Percentiles rank a stretch among this genome's conserved stretches.
phyloP scores from a whole-genome alignment of 75 land plant genomes.

The Picea sitchensis region DNA sequence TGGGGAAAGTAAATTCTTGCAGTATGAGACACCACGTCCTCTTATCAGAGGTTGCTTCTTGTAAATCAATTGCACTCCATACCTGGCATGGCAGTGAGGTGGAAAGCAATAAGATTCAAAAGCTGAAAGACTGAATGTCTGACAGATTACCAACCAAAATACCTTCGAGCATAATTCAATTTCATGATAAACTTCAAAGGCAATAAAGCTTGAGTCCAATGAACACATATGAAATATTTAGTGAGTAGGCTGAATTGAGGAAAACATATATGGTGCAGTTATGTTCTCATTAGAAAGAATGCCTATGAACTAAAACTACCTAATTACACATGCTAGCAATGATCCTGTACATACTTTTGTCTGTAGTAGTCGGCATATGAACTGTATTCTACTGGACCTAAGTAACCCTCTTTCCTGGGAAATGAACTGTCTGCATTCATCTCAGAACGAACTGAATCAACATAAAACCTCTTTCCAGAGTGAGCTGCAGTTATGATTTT shows the following conservation, averaged over 20 bases:
- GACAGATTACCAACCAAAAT: too few relatives aligned
- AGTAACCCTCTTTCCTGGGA: conserved; percentile 97
- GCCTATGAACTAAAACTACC: background rate
- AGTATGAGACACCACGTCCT: conserved; percentile 98
- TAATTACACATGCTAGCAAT: background rate
- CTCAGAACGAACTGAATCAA: conserved; percentile 79
- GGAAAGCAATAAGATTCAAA: background rate
- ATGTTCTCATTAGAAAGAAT: background rate
- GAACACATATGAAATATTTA: background rate
- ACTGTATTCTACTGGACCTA: conserved; percentile 95
- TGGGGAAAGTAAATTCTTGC: conserved; percentile 98
- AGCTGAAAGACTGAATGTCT: background rate
- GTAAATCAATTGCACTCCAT: conserved; percentile 82
- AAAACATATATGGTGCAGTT: background rate
- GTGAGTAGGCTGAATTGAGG: background rate
- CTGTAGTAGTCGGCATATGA: conserved; percentile 98
- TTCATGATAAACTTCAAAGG: background rate
- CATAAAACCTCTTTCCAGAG: conserved; percentile 98
- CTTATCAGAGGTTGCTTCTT: conserved; percentile 92
- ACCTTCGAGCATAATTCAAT: too few relatives aligned
- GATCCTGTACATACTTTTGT: conserved; percentile 64
- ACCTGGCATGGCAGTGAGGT: conserved; percentile 34
- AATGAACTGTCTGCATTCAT: conserved; percentile 94
- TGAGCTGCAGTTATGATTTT: conserved; percentile 97
- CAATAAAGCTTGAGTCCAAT: background rate